Base-by-base conservation (phyloP, 2,329 filamentous ascomycete genomes). In the Calonectria crousiana region DNA sequence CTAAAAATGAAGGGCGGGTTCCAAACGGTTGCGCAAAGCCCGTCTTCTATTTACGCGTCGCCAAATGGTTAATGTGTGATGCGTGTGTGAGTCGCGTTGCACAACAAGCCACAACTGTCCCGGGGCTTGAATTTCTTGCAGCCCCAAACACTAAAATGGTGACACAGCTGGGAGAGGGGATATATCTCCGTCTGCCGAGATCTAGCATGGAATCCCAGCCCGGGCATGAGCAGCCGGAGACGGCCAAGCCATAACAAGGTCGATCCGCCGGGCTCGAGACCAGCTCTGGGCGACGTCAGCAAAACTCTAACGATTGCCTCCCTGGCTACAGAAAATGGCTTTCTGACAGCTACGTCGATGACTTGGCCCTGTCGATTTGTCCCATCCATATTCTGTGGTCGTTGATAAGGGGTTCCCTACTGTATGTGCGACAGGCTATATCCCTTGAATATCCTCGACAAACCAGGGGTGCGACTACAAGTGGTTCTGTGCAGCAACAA, bases 161-260 rank as follows among this genome's bases (percentile, higher is more conserved):
- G 13, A 14, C 36, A 58, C 28, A 36, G 44, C n/a, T n/a, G 18
- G 8, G 28, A 51, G n/a, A 30, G 36, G 47, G 34, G 58, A 68
- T 62, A 68, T 68, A 68, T 68, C 28, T 67, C 65, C 65, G 65
- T 72, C 44, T 68, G 36, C 56, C 65, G 70, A 58, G 64, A 68
- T 68, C 70, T 53, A 26, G 32, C 69, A 60, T 51, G 23, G 60
- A 34, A 23, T 67, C 36, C 51, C 16, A 30, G 30, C 28, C 20
- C 28, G 36, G 66, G 52, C 52, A 60, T 32, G 10, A 30, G 52
- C 23, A 69, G 52, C 53, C 67, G 67, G 58, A 36, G 34, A 52
- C 32, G n/a, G 38, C 49, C 64, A 60, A 53, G 23, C 30, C 6
- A 38, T 67, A 51, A 34, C 64, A 53, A 72, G 26, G 70, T 38